phyloP scores from a whole-genome alignment of 139 green algal species.

The Coccomyxa sp. region DNA sequence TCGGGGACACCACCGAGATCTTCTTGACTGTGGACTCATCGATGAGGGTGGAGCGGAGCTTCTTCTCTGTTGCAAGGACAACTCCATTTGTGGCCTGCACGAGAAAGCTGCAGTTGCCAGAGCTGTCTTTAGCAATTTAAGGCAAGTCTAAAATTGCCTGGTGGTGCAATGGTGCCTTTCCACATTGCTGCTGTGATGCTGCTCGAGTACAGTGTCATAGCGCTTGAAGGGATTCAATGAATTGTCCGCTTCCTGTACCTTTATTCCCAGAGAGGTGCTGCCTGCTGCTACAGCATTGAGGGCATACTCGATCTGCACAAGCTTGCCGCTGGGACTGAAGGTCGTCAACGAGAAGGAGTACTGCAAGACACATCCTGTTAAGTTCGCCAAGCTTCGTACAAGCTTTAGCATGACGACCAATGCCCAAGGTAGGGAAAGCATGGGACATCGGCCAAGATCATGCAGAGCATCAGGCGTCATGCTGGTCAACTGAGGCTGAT shows the following conservation, averaged over 20 bases:
- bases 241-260: no score
- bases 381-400: no score
- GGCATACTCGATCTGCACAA: constrained; percentile 98
- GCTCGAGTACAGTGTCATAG: neutral
- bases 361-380: no score
- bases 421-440: no score
- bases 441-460: no score
- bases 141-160: neutral
- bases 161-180: neutral
- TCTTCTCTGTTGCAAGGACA: constrained; percentile 99
- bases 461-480: no score
- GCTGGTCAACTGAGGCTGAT: no score
- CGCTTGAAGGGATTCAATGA: no score
- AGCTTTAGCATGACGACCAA: no score
- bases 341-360: constrained; percentile 98
- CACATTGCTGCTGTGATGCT: neutral
- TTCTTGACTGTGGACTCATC: constrained; percentile 91
- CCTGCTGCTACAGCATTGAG: constrained; percentile 90
- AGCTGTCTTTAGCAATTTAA: neutral
- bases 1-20: constrained; percentile 84
- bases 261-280: constrained; percentile 95
- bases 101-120: no score
- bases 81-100: constrained; percentile 86
- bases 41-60: constrained; percentile 84
- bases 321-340: constrained; percentile 97